A percentile compares a stretch with the other conserved stretches of the same genome.
Conservation (phyloP, 2,329 filamentous ascomycete species). For the Aspergillus brunneoviolaceus region DNA sequence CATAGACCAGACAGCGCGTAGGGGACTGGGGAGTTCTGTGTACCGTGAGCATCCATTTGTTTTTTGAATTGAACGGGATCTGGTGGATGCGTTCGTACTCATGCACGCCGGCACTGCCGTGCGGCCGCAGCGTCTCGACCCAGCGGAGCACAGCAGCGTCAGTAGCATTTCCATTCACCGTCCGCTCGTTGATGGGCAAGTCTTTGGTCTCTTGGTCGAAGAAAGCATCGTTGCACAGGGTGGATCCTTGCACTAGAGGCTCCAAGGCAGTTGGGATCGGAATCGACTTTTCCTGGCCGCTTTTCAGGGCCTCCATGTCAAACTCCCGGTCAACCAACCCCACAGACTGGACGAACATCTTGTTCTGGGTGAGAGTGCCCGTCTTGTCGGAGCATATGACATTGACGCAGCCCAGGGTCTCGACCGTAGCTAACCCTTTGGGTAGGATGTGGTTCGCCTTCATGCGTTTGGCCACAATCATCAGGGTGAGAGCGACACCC, state of each 20-base stretch:
- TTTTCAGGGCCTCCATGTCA: conserved; percentile 19
- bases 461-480: conserved; percentile 76
- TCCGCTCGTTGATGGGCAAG: conserved; percentile 60
- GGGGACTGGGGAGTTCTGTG: conserved; percentile 35
- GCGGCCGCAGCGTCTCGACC: conserved; percentile 62
- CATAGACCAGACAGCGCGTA: conserved; percentile 42
- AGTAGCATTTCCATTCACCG: conserved; percentile 73
- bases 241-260: conserved; percentile 62
- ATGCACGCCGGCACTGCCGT: conserved; percentile 55
- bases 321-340: conserved; percentile 28
- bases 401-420: conserved; percentile 72
- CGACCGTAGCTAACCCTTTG: conserved; percentile 76
- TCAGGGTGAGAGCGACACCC: conserved; percentile 68
- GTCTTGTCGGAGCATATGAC: conserved; percentile 79
- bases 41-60: conserved; percentile 76
- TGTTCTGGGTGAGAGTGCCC: conserved; percentile 61
- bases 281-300: conserved; percentile 12
- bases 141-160: conserved; percentile 73
- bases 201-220: conserved; percentile 67
- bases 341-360: conserved; percentile 60
- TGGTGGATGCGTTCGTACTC: conserved; percentile 67
- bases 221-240: conserved; percentile 72
- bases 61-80: conserved; percentile 77
- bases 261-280: conserved; percentile 45
- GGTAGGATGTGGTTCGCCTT: conserved; percentile 72